Percentiles rank a stretch among this genome's conserved stretches.
These are phyloP conservation scores for Melanomma pulvis-pyrius DNA, from an alignment of 495 filamentous ascomycete genomes.

Conservation along the genomic window DNA sequence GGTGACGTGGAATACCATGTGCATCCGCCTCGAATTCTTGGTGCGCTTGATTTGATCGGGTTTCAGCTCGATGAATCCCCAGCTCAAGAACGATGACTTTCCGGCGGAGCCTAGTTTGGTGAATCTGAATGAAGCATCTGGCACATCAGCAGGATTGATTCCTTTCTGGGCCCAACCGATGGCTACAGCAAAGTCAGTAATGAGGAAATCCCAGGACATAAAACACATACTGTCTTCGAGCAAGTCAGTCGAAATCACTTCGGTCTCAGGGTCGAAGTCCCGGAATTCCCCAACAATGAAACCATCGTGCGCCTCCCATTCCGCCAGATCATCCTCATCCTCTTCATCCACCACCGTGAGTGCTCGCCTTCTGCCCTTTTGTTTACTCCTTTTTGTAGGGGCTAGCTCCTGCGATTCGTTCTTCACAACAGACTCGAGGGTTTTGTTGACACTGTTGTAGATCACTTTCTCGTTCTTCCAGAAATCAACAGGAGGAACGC, in stretches of 20 bases:
- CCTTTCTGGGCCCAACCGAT: conserved; percentile 72
- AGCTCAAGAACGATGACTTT: conserved; percentile 74
- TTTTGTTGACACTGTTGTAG: conserved; percentile 59
- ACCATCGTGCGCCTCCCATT: conserved; percentile 64
- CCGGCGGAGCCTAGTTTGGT: conserved; percentile 73
- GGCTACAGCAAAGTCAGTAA: conserved; percentile 14
- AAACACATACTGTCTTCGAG: conserved; percentile 57
- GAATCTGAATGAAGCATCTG: conserved; percentile 75
- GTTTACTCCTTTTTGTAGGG: not conserved
- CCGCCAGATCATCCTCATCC: conserved; percentile 54
- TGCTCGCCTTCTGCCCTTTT: conserved; percentile 37
- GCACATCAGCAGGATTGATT: conserved; percentile 68
- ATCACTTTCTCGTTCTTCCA: conserved; percentile 84
- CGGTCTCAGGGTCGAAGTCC: conserved; percentile 57
- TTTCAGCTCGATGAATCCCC: conserved; percentile 85
- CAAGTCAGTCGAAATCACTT: conserved; percentile 53
- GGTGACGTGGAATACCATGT: conserved; percentile 91
- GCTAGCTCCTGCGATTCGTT: conserved; percentile 36
- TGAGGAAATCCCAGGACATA: not conserved
- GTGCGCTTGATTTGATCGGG: conserved; percentile 77
- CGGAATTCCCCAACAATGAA: conserved; percentile 61
- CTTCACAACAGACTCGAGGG: conserved; percentile 75
- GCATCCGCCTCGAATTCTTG: conserved; percentile 91
- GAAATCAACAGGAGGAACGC: conserved; percentile 75
- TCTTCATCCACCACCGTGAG: conserved; percentile 48